Percentiles rank a stretch among this genome's conserved stretches.
Evolutionary conservation across 2,329 filamentous ascomycete species (phyloP).

Genomic region (Ophioceras dolichostomum): DNA sequence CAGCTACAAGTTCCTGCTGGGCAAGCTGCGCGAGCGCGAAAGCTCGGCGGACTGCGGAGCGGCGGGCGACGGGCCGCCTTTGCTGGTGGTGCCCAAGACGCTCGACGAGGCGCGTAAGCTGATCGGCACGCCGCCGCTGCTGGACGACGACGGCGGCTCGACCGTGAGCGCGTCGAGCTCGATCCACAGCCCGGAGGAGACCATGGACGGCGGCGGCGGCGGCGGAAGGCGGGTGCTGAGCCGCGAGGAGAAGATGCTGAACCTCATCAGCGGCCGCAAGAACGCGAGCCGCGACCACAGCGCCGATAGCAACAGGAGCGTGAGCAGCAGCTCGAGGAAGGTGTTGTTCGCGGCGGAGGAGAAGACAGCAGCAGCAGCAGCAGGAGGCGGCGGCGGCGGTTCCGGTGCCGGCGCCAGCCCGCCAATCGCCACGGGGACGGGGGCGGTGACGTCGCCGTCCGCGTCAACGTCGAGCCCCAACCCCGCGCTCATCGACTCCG

Average conservation of each 20-base stretch:
- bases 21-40: slow-evolving; percentile 60
- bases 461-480: slow-evolving; percentile 22
- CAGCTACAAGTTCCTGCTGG: slow-evolving; percentile 88
- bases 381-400: slow-evolving; percentile 5
- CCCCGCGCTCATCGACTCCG: slow-evolving; percentile 63
- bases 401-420: neutral
- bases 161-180: slow-evolving; percentile 39
- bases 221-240: slow-evolving; percentile 5
- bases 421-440: neutral
- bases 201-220: neutral
- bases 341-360: slow-evolving; percentile 35
- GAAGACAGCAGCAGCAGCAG: neutral
- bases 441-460: neutral
- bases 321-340: slow-evolving; percentile 42
- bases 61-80: neutral
- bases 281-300: slow-evolving; percentile 52
- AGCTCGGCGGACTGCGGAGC: slow-evolving; percentile 18
- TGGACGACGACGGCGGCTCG: slow-evolving; percentile 39
- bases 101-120: slow-evolving; percentile 86
- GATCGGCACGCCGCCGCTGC: slow-evolving; percentile 58
- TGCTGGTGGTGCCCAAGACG: slow-evolving; percentile 66
- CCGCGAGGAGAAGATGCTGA: slow-evolving; percentile 54
- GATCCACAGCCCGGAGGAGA: slow-evolving; percentile 26
- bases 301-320: slow-evolving; percentile 59
- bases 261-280: slow-evolving; percentile 56